Percentiles rank a stretch among this genome's conserved stretches.
Evolutionary conservation across 257 asterid genomes (phyloP).

Genomic region (Solanum lignicaule): DNA sequence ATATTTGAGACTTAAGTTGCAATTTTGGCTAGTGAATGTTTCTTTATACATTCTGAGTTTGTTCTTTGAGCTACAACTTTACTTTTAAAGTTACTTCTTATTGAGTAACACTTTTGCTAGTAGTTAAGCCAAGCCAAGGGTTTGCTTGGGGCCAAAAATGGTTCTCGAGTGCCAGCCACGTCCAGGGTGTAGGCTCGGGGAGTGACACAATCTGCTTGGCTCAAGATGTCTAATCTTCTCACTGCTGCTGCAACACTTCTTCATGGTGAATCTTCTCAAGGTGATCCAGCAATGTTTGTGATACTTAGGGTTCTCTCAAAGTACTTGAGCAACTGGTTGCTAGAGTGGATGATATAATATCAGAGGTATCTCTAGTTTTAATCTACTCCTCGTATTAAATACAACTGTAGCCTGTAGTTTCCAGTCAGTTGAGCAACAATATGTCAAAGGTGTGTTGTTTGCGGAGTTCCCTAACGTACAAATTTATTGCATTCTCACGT

Average conservation of each 20-base stretch:
- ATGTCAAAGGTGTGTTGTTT: not conserved
- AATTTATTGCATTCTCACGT: not conserved
- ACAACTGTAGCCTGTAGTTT: not conserved
- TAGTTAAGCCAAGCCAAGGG: no score
- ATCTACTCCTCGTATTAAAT: not conserved
- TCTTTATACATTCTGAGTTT: no score
- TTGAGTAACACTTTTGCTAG: no score
- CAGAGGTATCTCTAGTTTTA: constrained; percentile 42
- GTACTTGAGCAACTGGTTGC: constrained; percentile 41
- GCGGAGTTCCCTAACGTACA: not conserved
- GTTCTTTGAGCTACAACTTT: no score
- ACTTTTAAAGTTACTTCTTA: no score
- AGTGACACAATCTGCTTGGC: constrained; percentile 56
- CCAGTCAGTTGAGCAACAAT: not conserved
- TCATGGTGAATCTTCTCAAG: constrained; percentile 58
- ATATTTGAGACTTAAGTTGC: no score
- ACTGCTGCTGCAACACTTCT: constrained; percentile 59
- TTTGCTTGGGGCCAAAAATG: no score
- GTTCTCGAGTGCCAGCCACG: no score
- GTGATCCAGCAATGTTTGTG: constrained; percentile 14
- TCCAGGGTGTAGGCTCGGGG: no score
- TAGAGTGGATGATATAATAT: constrained; percentile 55
- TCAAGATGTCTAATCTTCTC: constrained; percentile 52
- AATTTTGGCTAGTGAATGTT: no score
- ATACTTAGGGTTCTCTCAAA: constrained; percentile 27